Base-by-base conservation (phyloP, 768 basidiomycete genomes). In the Kwoniella dejecticola region DNA sequence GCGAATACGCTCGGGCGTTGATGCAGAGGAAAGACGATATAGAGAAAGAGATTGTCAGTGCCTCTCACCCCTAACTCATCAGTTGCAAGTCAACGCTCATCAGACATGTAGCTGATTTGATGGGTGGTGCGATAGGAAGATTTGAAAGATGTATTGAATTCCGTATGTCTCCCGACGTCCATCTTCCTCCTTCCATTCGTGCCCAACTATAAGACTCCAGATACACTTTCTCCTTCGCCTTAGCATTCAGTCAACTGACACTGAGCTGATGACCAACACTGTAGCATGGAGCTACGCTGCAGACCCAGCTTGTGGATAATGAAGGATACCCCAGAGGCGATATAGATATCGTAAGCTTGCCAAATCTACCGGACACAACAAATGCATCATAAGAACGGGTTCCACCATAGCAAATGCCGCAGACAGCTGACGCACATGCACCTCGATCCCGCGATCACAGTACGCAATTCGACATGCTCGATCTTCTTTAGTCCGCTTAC, bases 301-400 rank as follows among this genome's bases (percentile, higher is more conserved):
- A 84, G 24, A 85, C 88, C 0, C 86, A 90, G 0, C 84, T 97
- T 31, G 84, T 96, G 47, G 92, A 96, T 74, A 64, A 81, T 0
- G 89, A 96, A 53, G 95, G 95, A 6, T 97, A 91, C 78, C 94
- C 94, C 0, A 84, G 91, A 13, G 86, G 85, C 13, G 82, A 95
- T 79, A 84, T 97, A 63, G 81, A 82, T 60, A 90, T 94, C 67
- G 82, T 95, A 17, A 90, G 71, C 65, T 26, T 13, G 12, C 23
- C 33, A 36, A 36, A 36, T n/a, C n/a, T n/a, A n/a, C n/a, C n/a
- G n/a, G n/a, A n/a, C n/a, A n/a, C n/a, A n/a, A n/a, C n/a, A n/a
- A n/a, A n/a, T n/a, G n/a, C n/a, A n/a, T n/a, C n/a, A n/a, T n/a
- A n/a, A n/a, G n/a, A n/a, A n/a, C n/a, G n/a, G n/a, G n/a, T n/a